Conservation (phyloP, 176 grass and related monocot species). For the Coix lacrymajobi region DNA sequence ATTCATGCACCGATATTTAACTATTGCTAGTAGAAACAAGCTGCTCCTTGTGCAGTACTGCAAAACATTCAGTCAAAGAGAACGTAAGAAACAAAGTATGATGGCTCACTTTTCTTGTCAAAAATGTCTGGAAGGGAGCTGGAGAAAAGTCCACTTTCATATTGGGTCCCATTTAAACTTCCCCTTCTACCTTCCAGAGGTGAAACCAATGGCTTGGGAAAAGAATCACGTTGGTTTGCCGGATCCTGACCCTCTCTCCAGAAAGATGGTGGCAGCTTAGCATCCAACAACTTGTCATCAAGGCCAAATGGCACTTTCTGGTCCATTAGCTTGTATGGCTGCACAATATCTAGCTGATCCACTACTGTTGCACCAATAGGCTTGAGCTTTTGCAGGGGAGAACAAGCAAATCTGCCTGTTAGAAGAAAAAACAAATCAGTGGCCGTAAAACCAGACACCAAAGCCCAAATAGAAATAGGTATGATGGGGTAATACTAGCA, state of each 20-base stretch:
- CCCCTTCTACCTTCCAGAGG: slow-evolving; percentile 41
- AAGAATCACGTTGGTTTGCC: slow-evolving; percentile 29
- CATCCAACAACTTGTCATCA: slow-evolving; percentile 41
- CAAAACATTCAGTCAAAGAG: background rate
- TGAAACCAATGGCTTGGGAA: slow-evolving; percentile 30
- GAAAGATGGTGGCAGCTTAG: slow-evolving; percentile 29
- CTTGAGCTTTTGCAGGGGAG: slow-evolving; percentile 39
- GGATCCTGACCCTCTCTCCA: slow-evolving; percentile 43
- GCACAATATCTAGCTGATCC: slow-evolving; percentile 34
- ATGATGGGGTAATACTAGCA: slow-evolving; percentile 18
- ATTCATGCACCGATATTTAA: background rate
- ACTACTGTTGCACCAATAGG: slow-evolving; percentile 25
- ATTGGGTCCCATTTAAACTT: slow-evolving; percentile 37
- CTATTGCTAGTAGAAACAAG: background rate
- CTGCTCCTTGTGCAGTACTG: background rate
- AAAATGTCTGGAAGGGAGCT: slow-evolving; percentile 84
- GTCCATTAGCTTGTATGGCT: slow-evolving; percentile 36
- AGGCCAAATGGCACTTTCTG: slow-evolving; percentile 50
- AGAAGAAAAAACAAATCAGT: slow-evolving; percentile 22
- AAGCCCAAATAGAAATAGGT: background rate
- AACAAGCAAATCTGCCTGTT: slow-evolving; percentile 41
- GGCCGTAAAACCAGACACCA: background rate
- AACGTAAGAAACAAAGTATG: slow-evolving; percentile 6
- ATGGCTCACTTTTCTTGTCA: slow-evolving; percentile 65
- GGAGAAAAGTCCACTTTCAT: slow-evolving; percentile 64